Conservation (phyloP, 306 rosid species). For the Hippophae rhamnoides region DNA sequence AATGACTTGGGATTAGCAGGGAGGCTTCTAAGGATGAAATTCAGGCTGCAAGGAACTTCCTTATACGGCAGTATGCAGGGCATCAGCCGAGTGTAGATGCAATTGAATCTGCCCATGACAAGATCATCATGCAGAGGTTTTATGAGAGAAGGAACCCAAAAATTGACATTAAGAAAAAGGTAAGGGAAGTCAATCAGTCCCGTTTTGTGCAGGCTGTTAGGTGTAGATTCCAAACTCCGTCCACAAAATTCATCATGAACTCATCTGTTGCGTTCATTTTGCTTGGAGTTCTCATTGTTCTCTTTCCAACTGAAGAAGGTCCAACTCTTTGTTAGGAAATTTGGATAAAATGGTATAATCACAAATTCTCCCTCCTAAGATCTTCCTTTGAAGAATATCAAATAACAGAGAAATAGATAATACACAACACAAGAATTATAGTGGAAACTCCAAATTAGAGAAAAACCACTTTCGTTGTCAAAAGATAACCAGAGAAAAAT, state of each 20-base stretch:
- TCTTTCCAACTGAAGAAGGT: conserved; percentile 94
- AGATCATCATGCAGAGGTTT: conserved; percentile 79
- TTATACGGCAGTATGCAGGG: conserved; percentile 65
- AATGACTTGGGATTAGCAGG: conserved; percentile 86
- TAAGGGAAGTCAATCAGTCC: conserved; percentile 72
- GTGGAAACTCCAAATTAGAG: too few relatives aligned
- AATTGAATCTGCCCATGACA: conserved; percentile 91
- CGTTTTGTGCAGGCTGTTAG: conserved; percentile 57
- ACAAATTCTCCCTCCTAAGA: too few relatives aligned
- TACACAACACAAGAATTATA: too few relatives aligned
- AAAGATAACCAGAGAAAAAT: too few relatives aligned
- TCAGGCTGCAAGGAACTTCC: conserved; percentile 88
- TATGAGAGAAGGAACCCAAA: conserved; percentile 75
- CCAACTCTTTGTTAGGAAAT: too few relatives aligned
- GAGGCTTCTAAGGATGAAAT: conserved; percentile 97
- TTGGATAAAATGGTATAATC: too few relatives aligned
- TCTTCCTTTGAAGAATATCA: too few relatives aligned
- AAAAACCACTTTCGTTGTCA: too few relatives aligned
- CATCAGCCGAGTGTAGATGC: conserved; percentile 91
- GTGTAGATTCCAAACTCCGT: conserved; percentile 72
- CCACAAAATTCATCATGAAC: conserved; percentile 65
- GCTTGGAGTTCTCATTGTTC: conserved; percentile 67
- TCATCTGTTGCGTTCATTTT: conserved; percentile 53
- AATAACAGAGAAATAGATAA: too few relatives aligned
- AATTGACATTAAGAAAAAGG: conserved; percentile 72